Evolutionary conservation across 1,284 basidiomycete genomes (phyloP).

Genomic region (Heterobasidion occidentale): DNA sequence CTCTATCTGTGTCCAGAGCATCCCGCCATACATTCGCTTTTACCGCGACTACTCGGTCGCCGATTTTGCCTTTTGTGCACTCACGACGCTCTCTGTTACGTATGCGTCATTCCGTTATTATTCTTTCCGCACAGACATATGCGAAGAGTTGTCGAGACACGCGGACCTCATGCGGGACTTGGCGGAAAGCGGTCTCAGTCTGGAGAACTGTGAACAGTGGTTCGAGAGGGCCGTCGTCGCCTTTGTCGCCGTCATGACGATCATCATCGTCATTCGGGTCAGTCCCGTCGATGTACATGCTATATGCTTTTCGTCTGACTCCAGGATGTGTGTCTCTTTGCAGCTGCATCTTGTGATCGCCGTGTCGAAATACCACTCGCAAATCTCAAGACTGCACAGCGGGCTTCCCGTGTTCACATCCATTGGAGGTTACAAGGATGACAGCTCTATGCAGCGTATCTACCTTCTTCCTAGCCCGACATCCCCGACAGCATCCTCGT

Average conservation of each 20-base stretch:
- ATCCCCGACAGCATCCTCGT: constrained; percentile 6
- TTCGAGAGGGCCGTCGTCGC: constrained; percentile 57
- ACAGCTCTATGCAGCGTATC: constrained; percentile 37
- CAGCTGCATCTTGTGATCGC: constrained; percentile 69
- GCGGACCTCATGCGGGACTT: constrained; percentile 66
- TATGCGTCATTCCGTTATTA: constrained; percentile 50
- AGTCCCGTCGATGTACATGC: constrained; percentile 16
- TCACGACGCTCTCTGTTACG: constrained; percentile 45
- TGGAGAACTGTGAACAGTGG: constrained; percentile 76
- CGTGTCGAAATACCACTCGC: constrained; percentile 54
- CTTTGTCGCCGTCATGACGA: constrained; percentile 46
- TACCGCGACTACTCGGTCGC: constrained; percentile 70
- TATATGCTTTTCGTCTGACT: neutral
- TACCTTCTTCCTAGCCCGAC: constrained; percentile 42
- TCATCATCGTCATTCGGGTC: constrained; percentile 60
- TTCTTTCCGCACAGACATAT: constrained; percentile 49
- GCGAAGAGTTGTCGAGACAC: constrained; percentile 66
- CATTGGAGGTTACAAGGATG: constrained; percentile 19
- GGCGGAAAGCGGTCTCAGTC: constrained; percentile 59
- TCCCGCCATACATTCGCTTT: constrained; percentile 47
- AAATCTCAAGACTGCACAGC: constrained; percentile 33
- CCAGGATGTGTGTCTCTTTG: neutral
- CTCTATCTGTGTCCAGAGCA: constrained; percentile 28
- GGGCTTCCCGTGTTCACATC: constrained; percentile 14
- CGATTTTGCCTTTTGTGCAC: constrained; percentile 58